Percentiles rank a stretch among this genome's conserved stretches.
These are phyloP conservation scores for Xylariaceae sp. DNA, from an alignment of 2,329 filamentous ascomycete species.

Conservation along the genomic window DNA sequence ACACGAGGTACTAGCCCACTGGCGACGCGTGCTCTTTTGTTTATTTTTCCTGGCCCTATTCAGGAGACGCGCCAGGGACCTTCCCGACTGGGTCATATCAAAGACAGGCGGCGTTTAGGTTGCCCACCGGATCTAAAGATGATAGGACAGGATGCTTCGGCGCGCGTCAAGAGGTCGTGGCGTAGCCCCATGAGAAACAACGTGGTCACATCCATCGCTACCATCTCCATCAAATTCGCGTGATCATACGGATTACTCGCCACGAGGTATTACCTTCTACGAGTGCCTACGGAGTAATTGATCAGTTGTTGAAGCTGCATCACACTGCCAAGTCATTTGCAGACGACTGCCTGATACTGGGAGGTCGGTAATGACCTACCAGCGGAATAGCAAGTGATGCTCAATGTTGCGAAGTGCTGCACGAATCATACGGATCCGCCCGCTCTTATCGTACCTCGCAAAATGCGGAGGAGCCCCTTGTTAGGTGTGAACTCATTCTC, in stretches of 20 bases:
- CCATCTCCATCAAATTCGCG: neutral
- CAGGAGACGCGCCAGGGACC: conserved; percentile 24
- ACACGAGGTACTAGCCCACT: neutral
- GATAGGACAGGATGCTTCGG: conserved; percentile 23
- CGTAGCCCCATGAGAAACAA: conserved; percentile 9
- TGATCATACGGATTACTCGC: neutral
- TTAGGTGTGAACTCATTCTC: neutral
- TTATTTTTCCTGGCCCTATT: conserved; percentile 19
- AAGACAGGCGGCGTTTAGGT: conserved; percentile 26
- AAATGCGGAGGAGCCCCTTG: neutral
- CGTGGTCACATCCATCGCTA: conserved; percentile 5
- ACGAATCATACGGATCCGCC: too few species aligned
- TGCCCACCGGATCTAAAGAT: conserved; percentile 19
- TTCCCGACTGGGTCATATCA: conserved; percentile 26
- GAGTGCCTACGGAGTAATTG: neutral
- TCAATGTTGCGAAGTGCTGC: neutral
- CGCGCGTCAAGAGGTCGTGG: conserved; percentile 21
- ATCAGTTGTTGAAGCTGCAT: neutral
- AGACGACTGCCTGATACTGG: neutral
- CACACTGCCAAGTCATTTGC: conserved; percentile 1
- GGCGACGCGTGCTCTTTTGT: conserved; percentile 19
- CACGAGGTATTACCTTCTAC: neutral
- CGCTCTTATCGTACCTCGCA: neutral
- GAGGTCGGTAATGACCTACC: neutral
- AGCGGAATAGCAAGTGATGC: neutral